Percentiles rank a stretch among this genome's conserved stretches.
Evolutionary conservation across 2,329 filamentous ascomycete species (phyloP).

Genomic region (Mycocentrospora acerina): DNA sequence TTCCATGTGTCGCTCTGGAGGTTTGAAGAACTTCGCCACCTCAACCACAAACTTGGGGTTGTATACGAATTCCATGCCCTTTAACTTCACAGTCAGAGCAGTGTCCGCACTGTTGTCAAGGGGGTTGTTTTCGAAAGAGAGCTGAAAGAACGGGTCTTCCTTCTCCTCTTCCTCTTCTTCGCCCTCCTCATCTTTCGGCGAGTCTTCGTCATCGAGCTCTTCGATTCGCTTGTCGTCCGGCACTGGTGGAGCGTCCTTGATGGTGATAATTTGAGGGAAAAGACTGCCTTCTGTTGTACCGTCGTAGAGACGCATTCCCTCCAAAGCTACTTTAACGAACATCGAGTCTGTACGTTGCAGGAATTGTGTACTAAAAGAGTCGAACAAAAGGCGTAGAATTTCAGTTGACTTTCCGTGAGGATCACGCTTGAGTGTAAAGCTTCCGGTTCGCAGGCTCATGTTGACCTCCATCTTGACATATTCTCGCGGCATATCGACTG

Average conservation of each 20-base stretch:
- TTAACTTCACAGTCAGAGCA: conserved; percentile 85
- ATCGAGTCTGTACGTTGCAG: conserved; percentile 89
- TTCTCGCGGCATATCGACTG: conserved; percentile 86
- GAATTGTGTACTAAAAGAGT: conserved; percentile 88
- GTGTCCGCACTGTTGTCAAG: conserved; percentile 90
- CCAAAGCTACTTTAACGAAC: conserved; percentile 83
- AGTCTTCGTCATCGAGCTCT: conserved; percentile 53
- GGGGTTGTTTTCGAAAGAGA: conserved; percentile 93
- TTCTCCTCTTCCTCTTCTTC: conserved; percentile 50
- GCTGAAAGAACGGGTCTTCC: conserved; percentile 82
- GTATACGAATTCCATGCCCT: conserved; percentile 95
- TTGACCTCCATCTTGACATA: conserved; percentile 92
- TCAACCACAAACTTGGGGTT: conserved; percentile 92
- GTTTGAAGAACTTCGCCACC: conserved; percentile 92
- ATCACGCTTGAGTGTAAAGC: conserved; percentile 88
- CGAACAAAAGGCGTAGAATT: conserved; percentile 88
- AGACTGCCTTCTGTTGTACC: conserved; percentile 89
- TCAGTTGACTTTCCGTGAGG: conserved; percentile 77
- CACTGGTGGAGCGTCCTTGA: conserved; percentile 78
- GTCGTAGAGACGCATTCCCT: conserved; percentile 91
- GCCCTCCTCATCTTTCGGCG: conserved; percentile 44
- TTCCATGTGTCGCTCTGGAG: conserved; percentile 96
- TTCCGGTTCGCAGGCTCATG: conserved; percentile 89
- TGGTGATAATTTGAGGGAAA: conserved; percentile 91
- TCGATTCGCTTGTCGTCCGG: conserved; percentile 52